Percentiles rank a stretch among this genome's conserved stretches.
phyloP scores from a whole-genome alignment of 306 rosid species.

The Herpetospermum pedunculosum region DNA sequence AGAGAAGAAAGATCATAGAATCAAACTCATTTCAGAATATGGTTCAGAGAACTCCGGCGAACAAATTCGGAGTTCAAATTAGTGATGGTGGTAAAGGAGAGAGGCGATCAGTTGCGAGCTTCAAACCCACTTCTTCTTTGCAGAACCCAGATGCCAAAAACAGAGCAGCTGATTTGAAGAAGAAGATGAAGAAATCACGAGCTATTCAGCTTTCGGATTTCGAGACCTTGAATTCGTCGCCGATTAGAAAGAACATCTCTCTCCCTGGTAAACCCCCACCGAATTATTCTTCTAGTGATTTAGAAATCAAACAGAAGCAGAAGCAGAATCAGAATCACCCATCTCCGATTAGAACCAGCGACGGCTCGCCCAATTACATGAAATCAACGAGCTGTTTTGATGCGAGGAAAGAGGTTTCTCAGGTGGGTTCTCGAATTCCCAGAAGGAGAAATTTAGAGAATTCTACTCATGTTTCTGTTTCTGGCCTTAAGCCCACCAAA shows the following conservation, averaged over 20 bases:
- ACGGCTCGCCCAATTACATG: constrained; percentile 85
- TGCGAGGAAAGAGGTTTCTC: constrained; percentile 66
- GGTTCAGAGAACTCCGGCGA: constrained; percentile 69
- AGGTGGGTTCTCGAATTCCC: constrained; percentile 36
- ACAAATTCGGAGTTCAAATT: constrained; percentile 58
- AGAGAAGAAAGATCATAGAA: constrained; percentile 21
- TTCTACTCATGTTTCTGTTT: constrained; percentile 23
- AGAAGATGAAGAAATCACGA: constrained; percentile 65
- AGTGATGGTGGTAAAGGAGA: constrained; percentile 49
- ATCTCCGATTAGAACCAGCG: constrained; percentile 16
- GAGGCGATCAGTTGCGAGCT: constrained; percentile 30
- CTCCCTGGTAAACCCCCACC: constrained; percentile 37
- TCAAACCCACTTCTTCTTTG: constrained; percentile 25
- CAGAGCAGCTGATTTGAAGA: constrained; percentile 70
- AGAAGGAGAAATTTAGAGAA: constrained; percentile 17
- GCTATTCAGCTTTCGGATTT: constrained; percentile 51
- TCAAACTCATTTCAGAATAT: constrained; percentile 24
- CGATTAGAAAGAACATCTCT: constrained; percentile 21
- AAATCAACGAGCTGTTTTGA: constrained; percentile 85
- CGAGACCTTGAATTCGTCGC: constrained; percentile 33
- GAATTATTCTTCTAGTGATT: constrained; percentile 14
- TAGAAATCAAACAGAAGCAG: constrained; percentile 14
- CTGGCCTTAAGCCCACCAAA: constrained; percentile 32
- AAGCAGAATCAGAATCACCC: constrained; percentile 17
- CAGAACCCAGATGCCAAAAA: constrained; percentile 52